Base-by-base conservation (phyloP, 169 alveolate species). In the Babesia ovis region DNA sequence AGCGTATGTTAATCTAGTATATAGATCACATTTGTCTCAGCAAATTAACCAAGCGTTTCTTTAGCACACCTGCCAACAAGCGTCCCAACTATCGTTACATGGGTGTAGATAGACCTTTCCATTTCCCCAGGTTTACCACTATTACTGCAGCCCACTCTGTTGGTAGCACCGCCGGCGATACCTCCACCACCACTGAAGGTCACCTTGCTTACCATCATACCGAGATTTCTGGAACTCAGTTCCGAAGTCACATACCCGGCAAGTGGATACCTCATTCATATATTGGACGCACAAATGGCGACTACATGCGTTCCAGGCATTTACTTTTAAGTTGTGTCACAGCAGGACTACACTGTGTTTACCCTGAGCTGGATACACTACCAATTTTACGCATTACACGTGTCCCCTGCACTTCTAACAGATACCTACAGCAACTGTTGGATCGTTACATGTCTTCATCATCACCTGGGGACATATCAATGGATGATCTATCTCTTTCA, bases 81-180 rank as follows among this genome's bases (percentile, higher is more conserved):
- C 73, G 87, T 22, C 75, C 72, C 16, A 79, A 79, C 39, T 79
- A 79, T 48, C 41, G 58, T 9, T 59, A 68, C 29, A 58, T 79
- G 59, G 87, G 87, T 18, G 71, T 69, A 0, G 84, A 79, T 42
- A 45, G 56, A 43, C 75, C 87, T 1, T 79, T 70, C 45, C 35
- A 29, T 11, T 20, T 79, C 32, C 77, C 83, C 20, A 57, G 22
- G 27, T 64, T 61, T 41, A 58, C 35, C 34, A 34, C 35, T 34
- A 48, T 48, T 20, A 12, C 9, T 48, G 32, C 27, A 8, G 27
- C 9, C 5, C 32, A 12, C 14, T 5, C 25, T 8, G 20, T 12
- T 12, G 12, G 12, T 5, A 48, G 32, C 27, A 18, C 32, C 14
- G 20, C 32, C 20, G 20, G 56, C 27, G 32, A 8, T 12, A 20